A percentile compares a stretch with the other conserved stretches of the same genome.
phyloP scores from a whole-genome alignment of 2,329 filamentous ascomycete species.

The Rasamsonia emersonii region DNA sequence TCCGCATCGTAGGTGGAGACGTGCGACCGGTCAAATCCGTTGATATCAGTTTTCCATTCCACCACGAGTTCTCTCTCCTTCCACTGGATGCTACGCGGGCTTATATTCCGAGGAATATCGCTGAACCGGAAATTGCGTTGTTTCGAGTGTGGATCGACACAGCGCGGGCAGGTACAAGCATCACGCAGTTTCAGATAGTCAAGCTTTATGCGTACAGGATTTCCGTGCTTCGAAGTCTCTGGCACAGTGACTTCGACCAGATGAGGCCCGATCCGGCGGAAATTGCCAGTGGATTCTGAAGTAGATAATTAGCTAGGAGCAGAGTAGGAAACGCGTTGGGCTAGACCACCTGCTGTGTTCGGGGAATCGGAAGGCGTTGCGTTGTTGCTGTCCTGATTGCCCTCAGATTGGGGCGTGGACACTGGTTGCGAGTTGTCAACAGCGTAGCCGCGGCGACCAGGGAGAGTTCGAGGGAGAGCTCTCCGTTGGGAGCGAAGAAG shows the following conservation, averaged over 20 bases:
- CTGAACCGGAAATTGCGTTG: slow-evolving; percentile 56
- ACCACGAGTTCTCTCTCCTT: slow-evolving; percentile 43
- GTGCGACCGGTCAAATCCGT: slow-evolving; percentile 34
- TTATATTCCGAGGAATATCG: slow-evolving; percentile 51
- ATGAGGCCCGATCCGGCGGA: no score
- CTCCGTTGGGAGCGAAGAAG: slow-evolving; percentile 7
- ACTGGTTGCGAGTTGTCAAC: neutral
- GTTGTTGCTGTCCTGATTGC: neutral
- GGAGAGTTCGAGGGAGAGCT: neutral
- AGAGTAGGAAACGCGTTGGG: no score
- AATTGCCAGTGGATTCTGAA: no score
- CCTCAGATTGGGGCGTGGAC: neutral
- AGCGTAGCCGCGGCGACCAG: slow-evolving; percentile 6
- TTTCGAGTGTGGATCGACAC: slow-evolving; percentile 50
- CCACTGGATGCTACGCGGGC: slow-evolving; percentile 26
- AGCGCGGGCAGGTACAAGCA: slow-evolving; percentile 44
- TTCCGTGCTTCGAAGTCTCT: neutral
- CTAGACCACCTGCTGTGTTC: no score
- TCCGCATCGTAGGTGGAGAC: slow-evolving; percentile 24
- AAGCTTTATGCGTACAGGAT: neutral
- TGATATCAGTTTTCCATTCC: slow-evolving; percentile 53
- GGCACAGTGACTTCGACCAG: slow-evolving; percentile 3
- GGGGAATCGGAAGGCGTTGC: neutral
- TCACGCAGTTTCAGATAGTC: slow-evolving; percentile 40
- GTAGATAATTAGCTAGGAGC: no score